These are phyloP conservation scores for Plasmodium reichenowi DNA, from an alignment of 169 alveolate species.

Conservation along the genomic window DNA sequence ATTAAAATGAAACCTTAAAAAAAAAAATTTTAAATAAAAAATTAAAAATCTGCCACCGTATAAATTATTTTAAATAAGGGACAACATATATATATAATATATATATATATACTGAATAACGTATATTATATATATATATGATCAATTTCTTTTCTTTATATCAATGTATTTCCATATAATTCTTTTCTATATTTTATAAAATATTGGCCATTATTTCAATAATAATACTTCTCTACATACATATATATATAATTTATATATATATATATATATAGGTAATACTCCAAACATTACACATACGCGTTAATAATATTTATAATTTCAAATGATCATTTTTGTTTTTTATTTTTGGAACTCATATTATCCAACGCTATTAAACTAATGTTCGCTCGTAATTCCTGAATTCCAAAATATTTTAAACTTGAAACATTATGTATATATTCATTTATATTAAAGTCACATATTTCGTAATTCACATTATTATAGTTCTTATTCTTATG, in stretches of 20 bases:
- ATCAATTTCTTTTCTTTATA: too few species aligned
- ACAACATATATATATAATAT: too few species aligned
- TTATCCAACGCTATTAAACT: conserved; percentile 64
- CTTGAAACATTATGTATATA: conserved; percentile 65
- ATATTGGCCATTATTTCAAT: neutral
- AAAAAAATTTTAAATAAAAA: too few species aligned
- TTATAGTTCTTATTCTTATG: neutral
- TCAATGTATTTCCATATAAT: too few species aligned
- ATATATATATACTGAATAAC: too few species aligned
- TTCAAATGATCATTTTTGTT: conserved; percentile 1
- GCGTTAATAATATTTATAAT: neutral
- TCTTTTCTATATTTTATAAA: too few species aligned
- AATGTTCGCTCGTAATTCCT: conserved; percentile 44
- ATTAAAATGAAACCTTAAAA: too few species aligned
- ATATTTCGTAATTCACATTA: neutral
- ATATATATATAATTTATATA: neutral
- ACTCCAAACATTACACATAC: too few species aligned
- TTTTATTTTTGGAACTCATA: neutral
- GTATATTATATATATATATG: too few species aligned
- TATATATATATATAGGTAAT: neutral
- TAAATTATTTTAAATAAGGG: too few species aligned
- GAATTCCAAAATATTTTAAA: conserved; percentile 60
- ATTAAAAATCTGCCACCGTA: too few species aligned
- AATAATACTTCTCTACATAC: neutral
- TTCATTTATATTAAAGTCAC: conserved; percentile 61